Percentiles rank a stretch among this genome's conserved stretches.
These are phyloP conservation scores for Plantago ovata DNA, from an alignment of 257 asterid species.

Conservation along the genomic window DNA sequence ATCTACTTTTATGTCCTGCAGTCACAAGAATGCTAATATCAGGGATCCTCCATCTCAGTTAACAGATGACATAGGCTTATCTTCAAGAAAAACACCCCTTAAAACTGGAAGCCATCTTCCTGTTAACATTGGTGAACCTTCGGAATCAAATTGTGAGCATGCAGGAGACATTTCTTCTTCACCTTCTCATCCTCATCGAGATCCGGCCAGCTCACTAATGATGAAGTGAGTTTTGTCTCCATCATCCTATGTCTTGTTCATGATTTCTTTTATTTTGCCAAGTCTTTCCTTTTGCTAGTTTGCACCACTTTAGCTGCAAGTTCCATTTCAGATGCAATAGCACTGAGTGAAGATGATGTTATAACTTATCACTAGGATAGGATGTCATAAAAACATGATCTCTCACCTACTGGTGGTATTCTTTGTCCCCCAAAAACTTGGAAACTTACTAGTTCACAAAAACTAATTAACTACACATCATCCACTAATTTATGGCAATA, in stretches of 20 bases:
- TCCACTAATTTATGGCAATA: too few relatives aligned
- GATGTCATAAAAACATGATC: background rate
- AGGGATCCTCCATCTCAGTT: conserved; percentile 20
- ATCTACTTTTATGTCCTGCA: conserved; percentile 29
- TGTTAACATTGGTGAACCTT: conserved; percentile 26
- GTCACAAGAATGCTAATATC: conserved; percentile 24
- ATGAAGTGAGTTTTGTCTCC: conserved; percentile 39
- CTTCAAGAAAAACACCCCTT: conserved; percentile 47
- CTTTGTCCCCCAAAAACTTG: background rate
- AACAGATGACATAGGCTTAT: conserved; percentile 26
- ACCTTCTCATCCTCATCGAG: conserved; percentile 30
- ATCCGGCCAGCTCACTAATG: conserved; percentile 19
- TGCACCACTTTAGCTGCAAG: conserved; percentile 3
- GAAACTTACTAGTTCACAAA: too few relatives aligned
- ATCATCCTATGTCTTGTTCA: conserved; percentile 9
- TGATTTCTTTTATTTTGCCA: conserved; percentile 19
- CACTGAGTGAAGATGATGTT: conserved; percentile 10
- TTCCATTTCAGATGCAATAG: background rate
- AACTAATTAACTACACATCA: too few relatives aligned
- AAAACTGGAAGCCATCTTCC: conserved; percentile 40
- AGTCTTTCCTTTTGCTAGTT: conserved; percentile 10
- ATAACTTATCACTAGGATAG: conserved; percentile 14
- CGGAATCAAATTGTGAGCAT: conserved; percentile 30
- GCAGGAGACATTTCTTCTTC: conserved; percentile 28
- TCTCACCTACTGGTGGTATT: background rate